phyloP scores from a whole-genome alignment of 73 alveolate genomes.

The Paraurostyla sp. region DNA sequence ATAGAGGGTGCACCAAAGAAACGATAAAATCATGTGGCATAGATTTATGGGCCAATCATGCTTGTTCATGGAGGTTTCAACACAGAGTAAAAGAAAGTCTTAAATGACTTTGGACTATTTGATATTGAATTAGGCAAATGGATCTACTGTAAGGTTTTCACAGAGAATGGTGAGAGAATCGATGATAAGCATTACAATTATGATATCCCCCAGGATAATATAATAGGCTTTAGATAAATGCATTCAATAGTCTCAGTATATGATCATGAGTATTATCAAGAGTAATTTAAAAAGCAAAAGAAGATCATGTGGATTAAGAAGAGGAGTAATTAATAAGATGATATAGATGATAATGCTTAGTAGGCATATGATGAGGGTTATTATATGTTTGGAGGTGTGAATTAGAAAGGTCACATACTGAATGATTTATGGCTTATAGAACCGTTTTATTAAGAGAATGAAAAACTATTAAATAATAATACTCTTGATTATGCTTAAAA shows the following conservation, averaged over 20 bases:
- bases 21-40: conserved; percentile 53
- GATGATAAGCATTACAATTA: conserved; percentile 36
- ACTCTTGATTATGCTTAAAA: conserved; percentile 27
- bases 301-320: conserved; percentile 19
- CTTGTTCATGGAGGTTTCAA: conserved; percentile 75
- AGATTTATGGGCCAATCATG: conserved; percentile 49
- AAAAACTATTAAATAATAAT: not conserved
- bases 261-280: conserved; percentile 10
- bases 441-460: conserved; percentile 18
- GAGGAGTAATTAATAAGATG: not conserved
- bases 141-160: not conserved
- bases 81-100: conserved; percentile 60
- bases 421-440: conserved; percentile 63
- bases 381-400: conserved; percentile 59
- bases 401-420: not conserved
- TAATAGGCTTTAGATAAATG: conserved; percentile 31
- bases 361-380: conserved; percentile 35
- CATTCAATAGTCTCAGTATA: conserved; percentile 30
- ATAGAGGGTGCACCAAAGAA: conserved; percentile 58
- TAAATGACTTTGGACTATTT: conserved; percentile 58
- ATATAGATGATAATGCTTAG: not conserved
- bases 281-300: not conserved
- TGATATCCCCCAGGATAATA: not conserved
- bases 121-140: conserved; percentile 56
- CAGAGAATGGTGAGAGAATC: not conserved